Percentiles rank a stretch among this genome's conserved stretches.
Conservation (phyloP, 768 basidiomycete species). For the Hericium rajendrae region DNA sequence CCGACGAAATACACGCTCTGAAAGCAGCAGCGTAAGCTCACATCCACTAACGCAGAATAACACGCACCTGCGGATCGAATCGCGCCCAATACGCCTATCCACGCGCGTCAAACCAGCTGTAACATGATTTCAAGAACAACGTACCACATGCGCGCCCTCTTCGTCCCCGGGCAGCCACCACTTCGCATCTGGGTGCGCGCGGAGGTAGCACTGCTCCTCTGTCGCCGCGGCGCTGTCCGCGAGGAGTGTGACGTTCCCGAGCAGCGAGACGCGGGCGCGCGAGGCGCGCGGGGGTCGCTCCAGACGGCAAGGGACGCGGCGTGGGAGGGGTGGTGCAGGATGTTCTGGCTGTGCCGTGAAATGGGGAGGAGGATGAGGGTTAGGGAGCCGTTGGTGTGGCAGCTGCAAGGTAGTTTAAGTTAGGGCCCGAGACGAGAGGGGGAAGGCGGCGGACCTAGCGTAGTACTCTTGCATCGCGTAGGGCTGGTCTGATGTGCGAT, state of each 20-base stretch:
- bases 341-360: slow-evolving; percentile 43
- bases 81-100: slow-evolving; percentile 42
- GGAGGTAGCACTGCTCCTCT: slow-evolving; percentile 34
- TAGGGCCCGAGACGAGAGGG: slow-evolving; percentile 1
- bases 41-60: neutral
- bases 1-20: slow-evolving; percentile 46
- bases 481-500: slow-evolving; percentile 27
- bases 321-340: slow-evolving; percentile 29
- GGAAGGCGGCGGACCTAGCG: slow-evolving; percentile 28
- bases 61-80: slow-evolving; percentile 42
- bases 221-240: slow-evolving; percentile 19
- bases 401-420: slow-evolving; percentile 23
- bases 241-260: slow-evolving; percentile 41
- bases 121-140: too few species aligned
- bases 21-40: neutral
- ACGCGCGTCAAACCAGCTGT: neutral
- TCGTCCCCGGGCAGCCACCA: slow-evolving; percentile 41
- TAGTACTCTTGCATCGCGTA: slow-evolving; percentile 49
- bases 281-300: slow-evolving; percentile 32
- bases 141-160: slow-evolving; percentile 35
- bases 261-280: slow-evolving; percentile 37
- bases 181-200: slow-evolving; percentile 39
- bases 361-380: slow-evolving; percentile 43
- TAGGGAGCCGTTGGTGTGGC: slow-evolving; percentile 42
- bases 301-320: slow-evolving; percentile 37